Conservation (phyloP, 495 filamentous ascomycete genomes). For the Cercophora scortea region DNA sequence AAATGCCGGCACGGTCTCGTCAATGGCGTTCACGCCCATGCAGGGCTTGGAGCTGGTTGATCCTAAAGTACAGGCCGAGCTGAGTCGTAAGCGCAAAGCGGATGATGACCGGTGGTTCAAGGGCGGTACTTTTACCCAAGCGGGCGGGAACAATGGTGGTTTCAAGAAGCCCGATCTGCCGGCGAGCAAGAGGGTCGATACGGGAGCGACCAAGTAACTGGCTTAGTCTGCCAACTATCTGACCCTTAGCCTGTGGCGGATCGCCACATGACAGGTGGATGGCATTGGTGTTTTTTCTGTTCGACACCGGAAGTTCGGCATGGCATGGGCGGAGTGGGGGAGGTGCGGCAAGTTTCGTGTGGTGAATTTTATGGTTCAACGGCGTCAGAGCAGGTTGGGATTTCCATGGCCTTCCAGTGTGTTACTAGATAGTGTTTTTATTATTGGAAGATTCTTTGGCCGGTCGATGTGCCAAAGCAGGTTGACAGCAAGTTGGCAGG, state of each 20-base stretch:
- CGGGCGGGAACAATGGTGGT: slow-evolving; percentile 42
- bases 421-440: too few relatives aligned
- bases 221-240: not conserved
- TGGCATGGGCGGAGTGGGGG: too few relatives aligned
- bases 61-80: slow-evolving; percentile 77
- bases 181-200: slow-evolving; percentile 51
- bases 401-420: too few relatives aligned
- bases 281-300: not conserved
- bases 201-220: slow-evolving; percentile 35
- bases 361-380: too few relatives aligned
- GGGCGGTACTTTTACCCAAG: slow-evolving; percentile 89
- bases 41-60: slow-evolving; percentile 95
- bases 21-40: slow-evolving; percentile 85
- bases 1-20: slow-evolving; percentile 69
- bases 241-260: not conserved
- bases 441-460: too few relatives aligned
- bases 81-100: slow-evolving; percentile 80
- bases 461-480: too few relatives aligned
- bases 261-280: not conserved
- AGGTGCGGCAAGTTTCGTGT: too few relatives aligned
- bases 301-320: too few relatives aligned
- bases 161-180: slow-evolving; percentile 57
- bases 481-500: too few relatives aligned
- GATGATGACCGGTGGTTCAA: slow-evolving; percentile 96
- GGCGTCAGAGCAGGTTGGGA: too few relatives aligned